Evolutionary conservation across 768 basidiomycete species (phyloP).

Genomic region (Auriscalpium microsporum): DNA sequence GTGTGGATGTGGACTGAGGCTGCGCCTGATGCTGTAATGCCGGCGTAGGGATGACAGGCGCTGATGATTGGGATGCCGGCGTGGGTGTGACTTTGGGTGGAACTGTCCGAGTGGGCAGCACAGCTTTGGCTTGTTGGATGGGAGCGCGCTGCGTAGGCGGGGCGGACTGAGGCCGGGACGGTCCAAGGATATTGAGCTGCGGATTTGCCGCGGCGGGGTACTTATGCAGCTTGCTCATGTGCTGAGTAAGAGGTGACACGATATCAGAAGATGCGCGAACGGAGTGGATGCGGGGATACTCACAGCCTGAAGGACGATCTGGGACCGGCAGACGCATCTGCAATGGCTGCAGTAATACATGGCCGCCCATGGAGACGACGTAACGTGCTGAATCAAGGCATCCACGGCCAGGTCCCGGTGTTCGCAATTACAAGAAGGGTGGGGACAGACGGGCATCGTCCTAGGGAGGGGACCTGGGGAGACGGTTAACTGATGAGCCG

Average conservation of each 20-base stretch:
- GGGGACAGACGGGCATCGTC: constrained; percentile 12
- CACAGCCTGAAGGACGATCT: constrained; percentile 6
- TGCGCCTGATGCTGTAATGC: background rate
- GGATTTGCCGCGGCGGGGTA: background rate
- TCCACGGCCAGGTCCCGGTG: constrained; percentile 5
- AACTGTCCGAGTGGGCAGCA: background rate
- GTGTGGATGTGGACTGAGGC: no score
- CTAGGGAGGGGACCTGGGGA: no score
- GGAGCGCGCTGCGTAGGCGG: background rate
- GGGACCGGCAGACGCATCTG: constrained; percentile 11
- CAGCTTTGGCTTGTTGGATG: background rate
- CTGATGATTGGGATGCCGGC: no score
- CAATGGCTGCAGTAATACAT: constrained; percentile 10
- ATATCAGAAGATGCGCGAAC: background rate
- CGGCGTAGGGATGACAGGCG: background rate
- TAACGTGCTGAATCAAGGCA: constrained; percentile 6
- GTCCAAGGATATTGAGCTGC: background rate
- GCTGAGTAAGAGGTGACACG: constrained; percentile 1
- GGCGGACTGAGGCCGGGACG: background rate
- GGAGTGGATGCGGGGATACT: background rate
- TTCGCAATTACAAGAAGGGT: constrained; percentile 10
- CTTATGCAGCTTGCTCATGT: constrained; percentile 10
- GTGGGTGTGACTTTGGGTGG: background rate
- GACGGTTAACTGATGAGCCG: no score
- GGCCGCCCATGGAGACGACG: constrained; percentile 8